phyloP scores from a whole-genome alignment of 441 rosid species.

The Codiaeum variegatum region DNA sequence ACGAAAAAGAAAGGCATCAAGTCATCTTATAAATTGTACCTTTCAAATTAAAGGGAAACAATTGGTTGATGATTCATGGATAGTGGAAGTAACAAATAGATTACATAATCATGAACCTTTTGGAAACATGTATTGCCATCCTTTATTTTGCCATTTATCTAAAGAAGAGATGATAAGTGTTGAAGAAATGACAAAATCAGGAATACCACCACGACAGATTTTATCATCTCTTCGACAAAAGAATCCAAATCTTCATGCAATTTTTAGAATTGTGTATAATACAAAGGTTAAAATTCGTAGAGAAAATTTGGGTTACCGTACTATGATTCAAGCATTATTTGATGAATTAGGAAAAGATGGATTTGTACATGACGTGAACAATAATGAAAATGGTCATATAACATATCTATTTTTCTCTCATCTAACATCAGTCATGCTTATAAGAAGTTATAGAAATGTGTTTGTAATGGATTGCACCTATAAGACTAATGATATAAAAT shows the following conservation, averaged over 20 bases:
- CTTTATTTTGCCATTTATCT: not conserved
- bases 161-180: not conserved
- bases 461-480: not conserved
- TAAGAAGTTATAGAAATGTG: not conserved
- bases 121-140: not conserved
- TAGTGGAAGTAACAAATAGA: too few relatives aligned
- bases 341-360: not conserved
- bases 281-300: not conserved
- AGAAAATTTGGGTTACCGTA: not conserved
- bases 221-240: not conserved
- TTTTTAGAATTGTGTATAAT: not conserved
- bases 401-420: not conserved
- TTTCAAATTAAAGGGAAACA: not conserved
- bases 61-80: not conserved
- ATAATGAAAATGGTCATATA: not conserved
- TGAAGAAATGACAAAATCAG: not conserved
- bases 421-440: not conserved
- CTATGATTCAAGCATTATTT: not conserved
- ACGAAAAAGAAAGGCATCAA: not conserved
- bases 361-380: not conserved
- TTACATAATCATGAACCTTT: not conserved
- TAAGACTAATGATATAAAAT: not conserved
- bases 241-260: not conserved
- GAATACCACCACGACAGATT: not conserved
- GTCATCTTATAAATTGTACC: too few relatives aligned